Evolutionary conservation across 2,329 filamentous ascomycete species (phyloP).

Genomic region (Aureobasidium sp.): DNA sequence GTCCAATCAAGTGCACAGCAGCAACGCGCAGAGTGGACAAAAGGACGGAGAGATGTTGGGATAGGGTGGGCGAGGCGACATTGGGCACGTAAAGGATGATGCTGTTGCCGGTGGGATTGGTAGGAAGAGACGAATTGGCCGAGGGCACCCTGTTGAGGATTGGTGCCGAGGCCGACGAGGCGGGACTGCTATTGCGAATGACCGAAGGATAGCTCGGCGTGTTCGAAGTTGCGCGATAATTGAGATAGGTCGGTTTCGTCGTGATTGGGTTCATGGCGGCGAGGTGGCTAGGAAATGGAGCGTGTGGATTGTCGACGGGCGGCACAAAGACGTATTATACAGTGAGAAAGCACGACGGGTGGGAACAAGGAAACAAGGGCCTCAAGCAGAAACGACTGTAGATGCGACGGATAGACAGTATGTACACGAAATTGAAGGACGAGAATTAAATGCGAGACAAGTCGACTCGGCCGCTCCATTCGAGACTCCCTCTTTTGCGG

Average conservation of each 20-base stretch:
- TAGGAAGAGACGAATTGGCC: not conserved
- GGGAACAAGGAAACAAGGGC: not conserved
- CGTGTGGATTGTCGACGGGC: no score
- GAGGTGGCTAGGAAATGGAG: not conserved
- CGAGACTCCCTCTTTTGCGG: not conserved
- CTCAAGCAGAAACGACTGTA: not conserved
- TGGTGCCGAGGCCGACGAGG: not conserved
- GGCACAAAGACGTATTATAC: not conserved
- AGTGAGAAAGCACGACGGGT: not conserved
- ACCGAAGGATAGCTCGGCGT: not conserved
- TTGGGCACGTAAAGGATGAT: conserved; percentile 5
- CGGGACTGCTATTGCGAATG: not conserved
- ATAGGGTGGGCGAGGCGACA: not conserved
- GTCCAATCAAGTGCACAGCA: conserved; percentile 1
- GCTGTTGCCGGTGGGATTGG: conserved; percentile 1
- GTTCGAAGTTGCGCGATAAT: not conserved
- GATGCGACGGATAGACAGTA: not conserved
- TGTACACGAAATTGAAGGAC: not conserved
- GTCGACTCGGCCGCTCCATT: not conserved
- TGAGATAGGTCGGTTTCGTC: conserved; percentile 10
- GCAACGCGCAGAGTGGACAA: not conserved
- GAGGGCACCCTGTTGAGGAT: not conserved
- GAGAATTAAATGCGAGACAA: conserved; percentile 7
- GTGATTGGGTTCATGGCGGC: not conserved
- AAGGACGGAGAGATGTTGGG: not conserved